Conservation (phyloP, 352 stramenopile genomes). For the Pythium brachiatum region DNA sequence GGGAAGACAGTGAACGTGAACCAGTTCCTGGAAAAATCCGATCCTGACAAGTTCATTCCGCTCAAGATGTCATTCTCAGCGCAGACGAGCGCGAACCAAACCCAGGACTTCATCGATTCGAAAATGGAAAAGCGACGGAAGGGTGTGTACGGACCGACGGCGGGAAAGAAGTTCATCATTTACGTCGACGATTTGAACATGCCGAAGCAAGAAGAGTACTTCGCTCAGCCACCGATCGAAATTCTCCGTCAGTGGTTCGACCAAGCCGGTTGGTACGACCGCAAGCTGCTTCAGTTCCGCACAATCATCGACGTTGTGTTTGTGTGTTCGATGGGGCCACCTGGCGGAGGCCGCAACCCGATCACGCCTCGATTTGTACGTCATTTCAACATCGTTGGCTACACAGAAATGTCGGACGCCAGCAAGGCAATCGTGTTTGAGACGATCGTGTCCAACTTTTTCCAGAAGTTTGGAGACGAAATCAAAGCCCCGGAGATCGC, state of each 20-base stretch:
- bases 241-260: conserved; percentile 94
- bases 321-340: conserved; percentile 81
- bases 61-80: conserved; percentile 92
- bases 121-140: conserved; percentile 94
- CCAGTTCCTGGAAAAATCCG: conserved; percentile 85
- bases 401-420: conserved; percentile 81
- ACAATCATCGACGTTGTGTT: conserved; percentile 91
- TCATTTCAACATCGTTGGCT: conserved; percentile 86
- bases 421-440: conserved; percentile 84
- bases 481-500: conserved; percentile 56
- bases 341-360: conserved; percentile 71
- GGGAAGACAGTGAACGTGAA: conserved; percentile 95
- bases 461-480: conserved; percentile 65
- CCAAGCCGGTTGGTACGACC: conserved; percentile 94
- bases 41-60: conserved; percentile 90
- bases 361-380: conserved; percentile 79
- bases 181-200: conserved; percentile 96
- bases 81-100: conserved; percentile 92
- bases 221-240: conserved; percentile 94
- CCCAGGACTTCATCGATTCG: conserved; percentile 91
- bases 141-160: conserved; percentile 89
- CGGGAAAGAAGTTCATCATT: conserved; percentile 91
- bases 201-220: conserved; percentile 93
- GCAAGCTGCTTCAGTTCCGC: conserved; percentile 90
- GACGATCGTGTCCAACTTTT: conserved; percentile 76